Percentiles rank a stretch among this genome's conserved stretches.
Evolutionary conservation across 2,329 filamentous ascomycete genomes (phyloP).

Genomic region (Trichocomaceae sp.): DNA sequence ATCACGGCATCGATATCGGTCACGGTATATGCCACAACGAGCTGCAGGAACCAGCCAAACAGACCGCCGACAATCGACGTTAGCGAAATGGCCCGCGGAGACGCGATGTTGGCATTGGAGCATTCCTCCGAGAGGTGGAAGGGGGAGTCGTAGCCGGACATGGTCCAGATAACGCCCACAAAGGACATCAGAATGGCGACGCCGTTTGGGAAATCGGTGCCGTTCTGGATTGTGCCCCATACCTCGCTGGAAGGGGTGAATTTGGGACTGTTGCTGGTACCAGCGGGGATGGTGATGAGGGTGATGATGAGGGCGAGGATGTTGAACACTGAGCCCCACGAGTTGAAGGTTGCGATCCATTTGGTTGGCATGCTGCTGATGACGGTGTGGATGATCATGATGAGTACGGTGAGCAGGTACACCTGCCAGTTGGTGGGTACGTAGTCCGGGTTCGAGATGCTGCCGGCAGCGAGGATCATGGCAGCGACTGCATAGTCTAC

Average conservation of each 20-base stretch:
- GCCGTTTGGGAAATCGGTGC: slow-evolving; percentile 61
- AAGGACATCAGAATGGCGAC: slow-evolving; percentile 66
- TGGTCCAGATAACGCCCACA: slow-evolving; percentile 63
- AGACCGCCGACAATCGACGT: slow-evolving; percentile 61
- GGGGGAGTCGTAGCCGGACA: slow-evolving; percentile 60
- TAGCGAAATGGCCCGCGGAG: slow-evolving; percentile 64
- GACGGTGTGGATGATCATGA: slow-evolving; percentile 61
- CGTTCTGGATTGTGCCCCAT: slow-evolving; percentile 60
- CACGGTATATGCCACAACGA: slow-evolving; percentile 67
- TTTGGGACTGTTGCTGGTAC: slow-evolving; percentile 50
- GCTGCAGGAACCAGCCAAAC: slow-evolving; percentile 66
- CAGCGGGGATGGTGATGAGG: slow-evolving; percentile 62
- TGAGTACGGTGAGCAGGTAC: slow-evolving; percentile 59
- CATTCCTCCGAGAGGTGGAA: slow-evolving; percentile 73
- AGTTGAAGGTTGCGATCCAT: slow-evolving; percentile 65
- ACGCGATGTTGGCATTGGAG: slow-evolving; percentile 63
- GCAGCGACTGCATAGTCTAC: slow-evolving; percentile 61
- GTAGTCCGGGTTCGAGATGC: slow-evolving; percentile 62
- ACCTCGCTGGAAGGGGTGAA: slow-evolving; percentile 55
- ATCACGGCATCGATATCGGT: slow-evolving; percentile 55
- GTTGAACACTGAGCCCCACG: slow-evolving; percentile 63
- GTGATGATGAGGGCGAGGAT: slow-evolving; percentile 60
- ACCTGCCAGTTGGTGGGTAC: slow-evolving; percentile 59
- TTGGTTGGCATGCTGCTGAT: slow-evolving; percentile 66
- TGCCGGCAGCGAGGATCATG: slow-evolving; percentile 65